These are phyloP conservation scores for Myochromella boudieri DNA, from an alignment of 768 basidiomycete genomes.

Conservation along the genomic window DNA sequence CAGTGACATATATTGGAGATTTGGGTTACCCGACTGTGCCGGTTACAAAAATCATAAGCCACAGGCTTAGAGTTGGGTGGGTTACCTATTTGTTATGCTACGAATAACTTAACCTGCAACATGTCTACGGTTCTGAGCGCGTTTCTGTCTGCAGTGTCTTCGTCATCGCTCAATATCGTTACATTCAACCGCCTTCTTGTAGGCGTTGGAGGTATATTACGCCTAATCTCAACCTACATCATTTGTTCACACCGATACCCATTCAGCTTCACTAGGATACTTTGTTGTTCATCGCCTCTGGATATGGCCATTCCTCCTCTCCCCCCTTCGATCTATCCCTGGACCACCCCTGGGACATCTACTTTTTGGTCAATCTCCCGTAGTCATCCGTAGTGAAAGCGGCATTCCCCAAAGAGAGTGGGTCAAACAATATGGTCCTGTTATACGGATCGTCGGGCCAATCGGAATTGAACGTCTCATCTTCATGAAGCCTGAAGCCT, in stretches of 20 bases:
- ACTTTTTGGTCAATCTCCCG: constrained; percentile 37
- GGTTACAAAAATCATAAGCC: too few species aligned
- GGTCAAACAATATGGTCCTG: constrained; percentile 44
- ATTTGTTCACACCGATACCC: neutral
- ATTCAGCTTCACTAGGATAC: constrained; percentile 15
- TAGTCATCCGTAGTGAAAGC: constrained; percentile 36
- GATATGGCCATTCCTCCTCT: constrained; percentile 33
- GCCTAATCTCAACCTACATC: neutral
- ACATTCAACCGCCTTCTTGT: neutral
- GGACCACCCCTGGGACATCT: constrained; percentile 33
- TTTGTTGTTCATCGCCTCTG: constrained; percentile 23
- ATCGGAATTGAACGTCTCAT: constrained; percentile 46
- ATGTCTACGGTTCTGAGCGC: neutral
- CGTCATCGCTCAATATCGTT: neutral
- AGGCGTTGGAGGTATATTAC: neutral
- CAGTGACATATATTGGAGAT: too few species aligned
- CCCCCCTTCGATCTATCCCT: constrained; percentile 37
- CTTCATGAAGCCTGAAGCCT: constrained; percentile 42
- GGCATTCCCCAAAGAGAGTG: constrained; percentile 47
- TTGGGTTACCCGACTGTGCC: too few species aligned
- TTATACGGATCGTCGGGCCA: constrained; percentile 44
- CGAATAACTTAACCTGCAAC: neutral
- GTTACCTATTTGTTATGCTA: too few species aligned
- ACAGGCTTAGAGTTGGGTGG: too few species aligned
- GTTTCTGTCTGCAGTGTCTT: neutral